A percentile compares a stretch with the other conserved stretches of the same genome.
Conservation (phyloP, 192 early-diverging fungal species). For the Coemansia sp. region DNA sequence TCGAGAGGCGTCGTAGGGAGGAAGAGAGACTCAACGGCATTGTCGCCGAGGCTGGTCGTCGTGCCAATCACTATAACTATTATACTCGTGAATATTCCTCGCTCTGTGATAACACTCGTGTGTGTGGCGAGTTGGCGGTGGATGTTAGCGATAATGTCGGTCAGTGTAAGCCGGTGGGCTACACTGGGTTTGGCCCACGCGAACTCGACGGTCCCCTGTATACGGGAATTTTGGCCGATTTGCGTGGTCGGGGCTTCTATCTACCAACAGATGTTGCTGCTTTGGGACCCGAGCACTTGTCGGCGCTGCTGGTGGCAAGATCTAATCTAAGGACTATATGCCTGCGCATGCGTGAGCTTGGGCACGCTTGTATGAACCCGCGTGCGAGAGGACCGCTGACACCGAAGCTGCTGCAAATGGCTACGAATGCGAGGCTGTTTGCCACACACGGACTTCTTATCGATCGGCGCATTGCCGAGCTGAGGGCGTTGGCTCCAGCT, state of each 20-base stretch:
- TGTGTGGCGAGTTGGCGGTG: neutral
- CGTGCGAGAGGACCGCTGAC: neutral
- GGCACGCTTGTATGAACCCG: neutral
- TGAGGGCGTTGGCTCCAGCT: neutral
- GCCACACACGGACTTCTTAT: neutral
- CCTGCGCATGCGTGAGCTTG: neutral
- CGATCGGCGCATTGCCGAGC: neutral
- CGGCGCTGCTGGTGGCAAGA: neutral
- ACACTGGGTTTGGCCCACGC: neutral
- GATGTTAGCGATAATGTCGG: neutral
- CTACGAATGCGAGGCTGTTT: neutral
- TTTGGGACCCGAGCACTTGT: neutral
- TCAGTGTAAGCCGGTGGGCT: neutral
- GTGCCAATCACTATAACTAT: neutral
- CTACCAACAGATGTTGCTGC: neutral
- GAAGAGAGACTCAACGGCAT: neutral
- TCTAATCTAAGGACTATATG: neutral
- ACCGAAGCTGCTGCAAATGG: neutral
- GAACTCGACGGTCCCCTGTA: neutral
- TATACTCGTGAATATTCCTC: neutral
- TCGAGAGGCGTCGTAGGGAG: neutral
- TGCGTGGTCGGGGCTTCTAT: neutral
- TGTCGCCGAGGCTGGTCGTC: neutral
- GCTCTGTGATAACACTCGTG: neutral
- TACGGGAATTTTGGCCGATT: neutral